Conservation (phyloP, 176 grass and related monocot genomes). For the Zea luxurians region DNA sequence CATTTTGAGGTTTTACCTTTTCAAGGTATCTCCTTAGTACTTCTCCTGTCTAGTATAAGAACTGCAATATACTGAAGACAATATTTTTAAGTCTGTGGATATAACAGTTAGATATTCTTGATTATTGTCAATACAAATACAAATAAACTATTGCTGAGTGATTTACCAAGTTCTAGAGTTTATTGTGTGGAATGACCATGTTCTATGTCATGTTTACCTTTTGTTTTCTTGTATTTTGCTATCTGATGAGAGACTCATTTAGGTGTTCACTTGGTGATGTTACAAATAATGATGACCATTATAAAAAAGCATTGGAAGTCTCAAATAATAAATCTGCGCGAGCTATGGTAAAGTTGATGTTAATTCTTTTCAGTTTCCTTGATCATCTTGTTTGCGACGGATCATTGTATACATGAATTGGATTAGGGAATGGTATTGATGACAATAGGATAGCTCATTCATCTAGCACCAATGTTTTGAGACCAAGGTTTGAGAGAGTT, state of each 20-base stretch:
- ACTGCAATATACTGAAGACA: neutral
- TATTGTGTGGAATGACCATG: neutral
- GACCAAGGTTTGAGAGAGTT: neutral
- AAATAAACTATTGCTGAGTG: neutral
- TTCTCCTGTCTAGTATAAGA: neutral
- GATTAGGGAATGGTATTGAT: neutral
- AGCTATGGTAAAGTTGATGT: conserved; percentile 62
- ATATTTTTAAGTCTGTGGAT: neutral
- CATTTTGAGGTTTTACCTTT: neutral
- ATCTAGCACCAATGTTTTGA: neutral
- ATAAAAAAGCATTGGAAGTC: conserved; percentile 89
- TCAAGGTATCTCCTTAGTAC: neutral
- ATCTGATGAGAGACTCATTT: conserved; percentile 23
- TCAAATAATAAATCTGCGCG: conserved; percentile 89
- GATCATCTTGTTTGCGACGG: neutral
- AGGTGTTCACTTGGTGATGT: conserved; percentile 98
- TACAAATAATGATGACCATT: conserved; percentile 72
- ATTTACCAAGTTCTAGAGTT: neutral
- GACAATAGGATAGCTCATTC: neutral
- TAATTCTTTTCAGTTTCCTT: conserved; percentile 36
- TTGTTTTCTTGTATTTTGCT: neutral
- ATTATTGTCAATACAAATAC: neutral
- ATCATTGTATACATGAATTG: neutral
- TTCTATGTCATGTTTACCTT: neutral
- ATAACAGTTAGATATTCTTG: neutral